Base-by-base conservation (phyloP, 2,329 filamentous ascomycete species). In the Exserohilum rostratum region DNA sequence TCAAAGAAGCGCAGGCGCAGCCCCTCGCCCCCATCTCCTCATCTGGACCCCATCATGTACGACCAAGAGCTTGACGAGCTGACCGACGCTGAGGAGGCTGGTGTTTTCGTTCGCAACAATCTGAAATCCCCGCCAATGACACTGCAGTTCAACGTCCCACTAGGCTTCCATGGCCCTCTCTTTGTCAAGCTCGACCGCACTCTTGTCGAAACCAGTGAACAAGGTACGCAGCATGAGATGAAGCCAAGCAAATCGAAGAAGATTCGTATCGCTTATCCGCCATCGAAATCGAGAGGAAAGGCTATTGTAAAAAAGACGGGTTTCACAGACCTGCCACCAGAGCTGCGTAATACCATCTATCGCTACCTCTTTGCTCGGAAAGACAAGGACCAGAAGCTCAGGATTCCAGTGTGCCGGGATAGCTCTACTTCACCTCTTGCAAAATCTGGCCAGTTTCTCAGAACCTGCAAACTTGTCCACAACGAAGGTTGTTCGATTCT, bases 281-380 rank as follows among this genome's bases (percentile, higher is more conserved):
- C 38, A 25, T 40, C 46, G 11, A 13, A 25, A 7, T 25, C 37
- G 27, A 17, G 18, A 31, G 22, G 22, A 25, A 44, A 27, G 17
- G 25, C 17, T 9, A 17, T 15, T 22, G 44, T 35, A 17, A 51
- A 40, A 22, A 29, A 20, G 5, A 59, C 46, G 13, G 60, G 68
- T 27, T 74, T 75, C 52, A 55, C 59, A 4, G 66, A 68, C 43
- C 53, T 74, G n/a, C 71, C 66, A 4, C 63, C 66, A 13, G 81
- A 83, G 58, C 58, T 83, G 4, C 75, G 81, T 12, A 80, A 82
- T 56, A 73, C 76, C 15, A 71, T 83, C 33, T 83, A 83, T 60
- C 71, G 75, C 3, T 58, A 73, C 7, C 54, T 79, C 9, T 80
- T 83, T 45, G 70, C 77, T 17, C 61, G 66, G 15, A 63, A 69